Evolutionary conservation across 1,139 yeast species (phyloP).

Genomic region (Nakaseomyces delphensis): DNA sequence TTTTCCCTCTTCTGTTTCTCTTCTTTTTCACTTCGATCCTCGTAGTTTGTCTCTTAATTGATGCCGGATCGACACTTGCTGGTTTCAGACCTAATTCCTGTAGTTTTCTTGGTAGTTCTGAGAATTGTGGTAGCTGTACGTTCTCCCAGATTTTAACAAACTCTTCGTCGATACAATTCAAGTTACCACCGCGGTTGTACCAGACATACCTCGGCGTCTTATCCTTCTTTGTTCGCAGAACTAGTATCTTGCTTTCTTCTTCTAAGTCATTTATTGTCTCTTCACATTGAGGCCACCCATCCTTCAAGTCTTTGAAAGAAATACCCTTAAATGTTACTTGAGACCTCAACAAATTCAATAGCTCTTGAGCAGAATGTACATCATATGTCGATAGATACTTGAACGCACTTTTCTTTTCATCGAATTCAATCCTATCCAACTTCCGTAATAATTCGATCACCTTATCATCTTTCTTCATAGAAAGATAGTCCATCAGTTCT

Average conservation of each 20-base stretch:
- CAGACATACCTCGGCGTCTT: conserved; percentile 84
- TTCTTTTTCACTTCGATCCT: conserved; percentile 53
- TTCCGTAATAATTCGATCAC: conserved; percentile 63
- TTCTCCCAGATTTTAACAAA: conserved; percentile 73
- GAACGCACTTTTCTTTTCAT: conserved; percentile 51
- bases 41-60: conserved; percentile 57
- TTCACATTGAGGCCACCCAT: conserved; percentile 94
- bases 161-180: conserved; percentile 73
- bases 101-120: conserved; percentile 69
- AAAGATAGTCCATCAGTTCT: conserved; percentile 28
- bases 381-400: conserved; percentile 86
- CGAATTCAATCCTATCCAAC: conserved; percentile 64
- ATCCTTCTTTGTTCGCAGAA: conserved; percentile 84
- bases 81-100: conserved; percentile 86
- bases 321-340: conserved; percentile 87
- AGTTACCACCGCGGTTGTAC: conserved; percentile 73
- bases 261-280: conserved; percentile 72
- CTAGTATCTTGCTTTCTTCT: conserved; percentile 64
- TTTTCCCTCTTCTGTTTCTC: conserved; percentile 85
- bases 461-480: conserved; percentile 37
- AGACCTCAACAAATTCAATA: conserved; percentile 61
- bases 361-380: conserved; percentile 70
- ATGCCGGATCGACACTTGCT: conserved; percentile 93
- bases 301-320: conserved; percentile 79
- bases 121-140: conserved; percentile 71